Evolutionary conservation across 1,284 basidiomycete genomes (phyloP).

Genomic region (Calocybe gambosa): DNA sequence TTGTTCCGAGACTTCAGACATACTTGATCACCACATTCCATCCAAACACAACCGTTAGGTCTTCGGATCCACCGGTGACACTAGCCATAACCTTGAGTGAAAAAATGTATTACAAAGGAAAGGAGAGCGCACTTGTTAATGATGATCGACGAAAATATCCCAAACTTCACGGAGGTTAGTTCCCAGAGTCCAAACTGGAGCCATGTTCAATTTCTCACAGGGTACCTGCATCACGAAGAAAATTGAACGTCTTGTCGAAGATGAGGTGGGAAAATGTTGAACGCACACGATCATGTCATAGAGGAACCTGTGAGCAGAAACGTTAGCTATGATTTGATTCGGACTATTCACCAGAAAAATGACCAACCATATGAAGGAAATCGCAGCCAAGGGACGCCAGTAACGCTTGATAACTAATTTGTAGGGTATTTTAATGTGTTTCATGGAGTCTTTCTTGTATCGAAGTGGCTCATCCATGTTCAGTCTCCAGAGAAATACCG

Average conservation of each 20-base stretch:
- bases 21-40: constrained; percentile 79
- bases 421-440: constrained; percentile 70
- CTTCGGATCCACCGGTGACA: constrained; percentile 48
- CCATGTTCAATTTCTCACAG: constrained; percentile 32
- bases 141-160: constrained; percentile 78
- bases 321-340: no score
- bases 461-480: constrained; percentile 77
- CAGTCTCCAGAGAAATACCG: constrained; percentile 83
- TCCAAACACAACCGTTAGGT: constrained; percentile 60
- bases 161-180: constrained; percentile 48
- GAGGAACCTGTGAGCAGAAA: constrained; percentile 48
- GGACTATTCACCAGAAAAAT: constrained; percentile 23
- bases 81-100: constrained; percentile 25
- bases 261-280: neutral
- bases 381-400: constrained; percentile 61
- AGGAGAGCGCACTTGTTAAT: constrained; percentile 45
- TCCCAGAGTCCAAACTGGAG: constrained; percentile 3
- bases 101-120: neutral
- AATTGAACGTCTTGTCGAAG: neutral
- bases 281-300: constrained; percentile 78
- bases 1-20: constrained; percentile 14
- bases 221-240: constrained; percentile 42
- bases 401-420: constrained; percentile 77
- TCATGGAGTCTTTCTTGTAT: constrained; percentile 75
- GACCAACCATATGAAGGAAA: constrained; percentile 66